Evolutionary conservation across 176 grass and related monocot genomes (phyloP).

Genomic region (Rhynchospora tenuis): DNA sequence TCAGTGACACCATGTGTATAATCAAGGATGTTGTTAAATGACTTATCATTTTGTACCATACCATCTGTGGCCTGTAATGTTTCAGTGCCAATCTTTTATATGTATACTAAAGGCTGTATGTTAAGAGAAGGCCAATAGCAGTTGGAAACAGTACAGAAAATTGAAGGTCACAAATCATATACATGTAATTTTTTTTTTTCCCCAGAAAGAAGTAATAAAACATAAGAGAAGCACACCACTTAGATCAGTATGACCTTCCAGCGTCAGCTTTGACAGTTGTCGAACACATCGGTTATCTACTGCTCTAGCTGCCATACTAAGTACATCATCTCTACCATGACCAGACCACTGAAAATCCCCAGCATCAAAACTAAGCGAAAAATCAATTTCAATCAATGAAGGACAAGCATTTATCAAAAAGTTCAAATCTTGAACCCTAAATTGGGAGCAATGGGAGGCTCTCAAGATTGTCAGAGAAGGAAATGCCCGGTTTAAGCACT

Average conservation of each 20-base stretch:
- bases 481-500: not conserved
- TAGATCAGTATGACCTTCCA: conserved; percentile 8
- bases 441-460: conserved; percentile 7
- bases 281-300: not conserved
- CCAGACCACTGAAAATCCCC: not conserved
- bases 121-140: not conserved
- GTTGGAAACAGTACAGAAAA: not conserved
- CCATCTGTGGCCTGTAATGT: not conserved
- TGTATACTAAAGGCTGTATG: too few species aligned
- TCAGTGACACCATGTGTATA: not conserved
- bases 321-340: not conserved
- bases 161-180: not conserved
- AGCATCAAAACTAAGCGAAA: conserved; percentile 10
- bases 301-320: not conserved
- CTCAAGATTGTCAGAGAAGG: conserved; percentile 5
- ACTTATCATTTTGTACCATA: not conserved
- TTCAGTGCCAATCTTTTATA: not conserved
- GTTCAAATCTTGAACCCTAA: conserved; percentile 5
- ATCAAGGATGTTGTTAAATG: not conserved
- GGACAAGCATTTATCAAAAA: not conserved
- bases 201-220: not conserved
- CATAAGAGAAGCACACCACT: conserved; percentile 8
- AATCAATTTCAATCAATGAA: conserved; percentile 9
- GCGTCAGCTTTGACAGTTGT: not conserved
- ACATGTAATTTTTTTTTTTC: too few species aligned